Evolutionary conservation across 257 asterid genomes (phyloP), one percentile per base, ranked within the genome.

Genomic region (Linaria vulgaris): DNA sequence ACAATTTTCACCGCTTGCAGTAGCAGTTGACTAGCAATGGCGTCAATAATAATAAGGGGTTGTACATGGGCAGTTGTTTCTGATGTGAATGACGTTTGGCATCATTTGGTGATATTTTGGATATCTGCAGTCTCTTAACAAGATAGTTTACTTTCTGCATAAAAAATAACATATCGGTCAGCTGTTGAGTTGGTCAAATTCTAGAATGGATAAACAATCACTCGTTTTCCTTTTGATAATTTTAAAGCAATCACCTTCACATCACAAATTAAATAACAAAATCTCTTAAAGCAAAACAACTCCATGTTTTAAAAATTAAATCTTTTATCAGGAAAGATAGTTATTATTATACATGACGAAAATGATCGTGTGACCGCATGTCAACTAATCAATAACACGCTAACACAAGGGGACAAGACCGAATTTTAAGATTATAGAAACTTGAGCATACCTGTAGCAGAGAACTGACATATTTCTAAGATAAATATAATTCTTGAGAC

Each of bases 401-500:
- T 3, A 52, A 31, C 17, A 10, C 37, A 15, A 52, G 1, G 34
- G 38, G 5, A 54, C 10, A 13, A 38, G 52, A n/a, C n/a, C n/a
- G 45, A 41, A 31, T 19, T 17, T 19, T 46, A 3, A 17, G 12
- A 39, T 20, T 20, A 43, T 59, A 68, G 34, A 38, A 59, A 52
- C 11, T 0, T 6, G 13, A 9, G 45, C 56, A 64, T 63, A 80
- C 78, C 79, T 64, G 37, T 16, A 69, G 74, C 69, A 68, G 64
- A 54, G 23, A 56, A 63, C 10, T 58, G 37, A 50, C 55, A 41
- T 34, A 23, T 75, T 72, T 61, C 60, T 74, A 60, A 11, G 16
- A 79, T 24, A 82, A 56, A 38, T 72, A 80, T 59, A 88, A 63
- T 72, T 91, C 98, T 64, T 82, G 85, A 73, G 95, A 83, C 20